Percentiles rank a stretch among this genome's conserved stretches.
These are phyloP conservation scores for Vitis labrusca DNA, from an alignment of 164 flowering plant genomes.

Conservation along the genomic window DNA sequence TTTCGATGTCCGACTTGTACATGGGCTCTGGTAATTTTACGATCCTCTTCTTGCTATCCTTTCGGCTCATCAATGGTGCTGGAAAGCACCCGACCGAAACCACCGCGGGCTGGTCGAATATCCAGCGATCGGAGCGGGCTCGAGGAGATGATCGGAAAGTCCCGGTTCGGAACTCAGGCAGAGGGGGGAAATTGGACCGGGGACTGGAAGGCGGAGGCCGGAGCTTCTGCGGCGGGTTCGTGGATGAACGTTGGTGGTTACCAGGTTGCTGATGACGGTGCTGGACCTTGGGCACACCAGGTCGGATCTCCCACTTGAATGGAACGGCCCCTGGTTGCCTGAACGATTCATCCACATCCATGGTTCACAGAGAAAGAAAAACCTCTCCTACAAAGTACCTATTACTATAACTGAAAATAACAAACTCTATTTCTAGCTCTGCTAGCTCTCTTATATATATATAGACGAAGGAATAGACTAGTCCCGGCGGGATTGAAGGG, in stretches of 20 bases:
- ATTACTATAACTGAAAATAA: not conserved
- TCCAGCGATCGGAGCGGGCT: slow-evolving; percentile 32
- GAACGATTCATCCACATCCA: slow-evolving; percentile 55
- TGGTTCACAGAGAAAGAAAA: not conserved
- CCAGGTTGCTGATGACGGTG: not conserved
- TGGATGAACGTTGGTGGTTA: slow-evolving; percentile 10
- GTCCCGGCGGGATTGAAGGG: slow-evolving; percentile 29
- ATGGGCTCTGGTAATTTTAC: slow-evolving; percentile 19
- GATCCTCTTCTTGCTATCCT: slow-evolving; percentile 17
- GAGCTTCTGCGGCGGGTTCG: slow-evolving; percentile 25
- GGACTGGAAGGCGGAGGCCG: slow-evolving; percentile 46
- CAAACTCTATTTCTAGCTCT: not conserved
- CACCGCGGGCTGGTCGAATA: slow-evolving; percentile 11
- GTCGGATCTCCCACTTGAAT: slow-evolving; percentile 80
- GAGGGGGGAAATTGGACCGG: slow-evolving; percentile 19
- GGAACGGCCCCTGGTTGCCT: slow-evolving; percentile 66
- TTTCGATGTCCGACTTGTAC: slow-evolving; percentile 34
- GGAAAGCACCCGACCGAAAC: slow-evolving; percentile 45
- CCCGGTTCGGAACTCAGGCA: slow-evolving; percentile 23
- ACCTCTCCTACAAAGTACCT: too few species aligned
- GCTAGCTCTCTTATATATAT: not conserved
- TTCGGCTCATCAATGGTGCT: slow-evolving; percentile 22
- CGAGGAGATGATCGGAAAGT: slow-evolving; percentile 36
- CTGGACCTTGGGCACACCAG: slow-evolving; percentile 62
- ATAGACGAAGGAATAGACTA: not conserved